These are phyloP conservation scores for Ceratobasidium sp. DNA, from an alignment of 1,284 basidiomycete species.

Conservation along the genomic window DNA sequence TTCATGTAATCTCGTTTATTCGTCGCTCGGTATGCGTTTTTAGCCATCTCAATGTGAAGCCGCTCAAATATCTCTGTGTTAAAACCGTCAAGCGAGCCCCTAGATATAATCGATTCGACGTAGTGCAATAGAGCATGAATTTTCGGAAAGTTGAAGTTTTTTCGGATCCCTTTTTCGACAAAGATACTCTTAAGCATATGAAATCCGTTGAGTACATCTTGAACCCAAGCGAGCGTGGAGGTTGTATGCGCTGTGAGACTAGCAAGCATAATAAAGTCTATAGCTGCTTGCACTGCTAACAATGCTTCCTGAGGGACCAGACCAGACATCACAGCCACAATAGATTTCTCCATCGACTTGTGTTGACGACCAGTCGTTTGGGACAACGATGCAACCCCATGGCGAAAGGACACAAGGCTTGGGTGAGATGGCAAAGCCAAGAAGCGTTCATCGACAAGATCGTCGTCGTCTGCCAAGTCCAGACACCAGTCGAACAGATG, in stretches of 20 bases:
- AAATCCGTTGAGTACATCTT: constrained; percentile 47
- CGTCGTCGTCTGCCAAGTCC: constrained; percentile 3
- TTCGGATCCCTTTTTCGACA: constrained; percentile 46
- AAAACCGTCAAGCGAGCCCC: constrained; percentile 34
- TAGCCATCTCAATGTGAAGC: constrained; percentile 46
- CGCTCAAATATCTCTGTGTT: constrained; percentile 43
- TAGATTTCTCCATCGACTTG: constrained; percentile 17
- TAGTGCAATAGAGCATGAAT: constrained; percentile 45
- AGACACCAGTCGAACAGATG: constrained; percentile 51
- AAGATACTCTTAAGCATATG: constrained; percentile 50
- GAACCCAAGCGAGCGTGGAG: constrained; percentile 45
- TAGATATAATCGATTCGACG: neutral
- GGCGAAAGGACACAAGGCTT: constrained; percentile 6
- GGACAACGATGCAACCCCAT: constrained; percentile 19
- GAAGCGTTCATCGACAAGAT: neutral
- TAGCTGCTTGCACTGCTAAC: neutral
- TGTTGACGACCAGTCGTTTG: constrained; percentile 39
- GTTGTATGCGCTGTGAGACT: constrained; percentile 46
- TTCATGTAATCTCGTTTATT: constrained; percentile 37
- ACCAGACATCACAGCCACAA: neutral
- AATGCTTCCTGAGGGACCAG: neutral
- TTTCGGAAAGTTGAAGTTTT: constrained; percentile 28
- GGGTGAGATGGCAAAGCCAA: constrained; percentile 23
- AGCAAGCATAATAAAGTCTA: constrained; percentile 50
- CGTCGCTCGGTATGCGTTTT: constrained; percentile 26